Evolutionary conservation across 345 rosid species (phyloP).

Genomic region (Hibiscus trionum): DNA sequence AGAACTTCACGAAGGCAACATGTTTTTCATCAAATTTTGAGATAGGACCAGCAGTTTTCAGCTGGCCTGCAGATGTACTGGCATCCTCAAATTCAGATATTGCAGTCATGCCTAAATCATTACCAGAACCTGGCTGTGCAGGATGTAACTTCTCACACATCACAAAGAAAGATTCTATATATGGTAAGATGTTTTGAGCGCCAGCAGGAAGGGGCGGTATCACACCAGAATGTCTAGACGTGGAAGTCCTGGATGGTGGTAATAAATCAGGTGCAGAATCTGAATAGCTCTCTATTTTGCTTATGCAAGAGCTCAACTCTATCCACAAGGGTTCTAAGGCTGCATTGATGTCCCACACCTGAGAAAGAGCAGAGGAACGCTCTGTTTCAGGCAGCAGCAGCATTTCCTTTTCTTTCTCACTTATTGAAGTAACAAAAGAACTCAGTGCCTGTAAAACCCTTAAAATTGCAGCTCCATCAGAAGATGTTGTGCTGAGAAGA

Average conservation of each 20-base stretch:
- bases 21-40: slow-evolving; percentile 72
- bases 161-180: slow-evolving; percentile 89
- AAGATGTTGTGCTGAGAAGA: slow-evolving; percentile 60
- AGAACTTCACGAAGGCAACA: slow-evolving; percentile 70
- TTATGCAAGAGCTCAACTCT: slow-evolving; percentile 80
- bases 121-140: slow-evolving; percentile 57
- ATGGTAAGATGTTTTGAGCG: slow-evolving; percentile 90
- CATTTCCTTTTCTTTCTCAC: slow-evolving; percentile 50
- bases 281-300: slow-evolving; percentile 81
- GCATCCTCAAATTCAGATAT: slow-evolving; percentile 66
- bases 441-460: slow-evolving; percentile 88
- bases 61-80: slow-evolving; percentile 41
- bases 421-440: slow-evolving; percentile 55
- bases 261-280: slow-evolving; percentile 49
- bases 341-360: slow-evolving; percentile 52
- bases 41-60: slow-evolving; percentile 38
- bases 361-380: slow-evolving; percentile 53
- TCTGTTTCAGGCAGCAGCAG: slow-evolving; percentile 48
- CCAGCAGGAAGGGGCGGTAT: slow-evolving; percentile 91
- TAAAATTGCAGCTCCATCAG: slow-evolving; percentile 88
- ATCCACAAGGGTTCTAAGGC: slow-evolving; percentile 90
- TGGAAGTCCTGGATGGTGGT: slow-evolving; percentile 35
- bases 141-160: slow-evolving; percentile 83
- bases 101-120: slow-evolving; percentile 41
- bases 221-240: slow-evolving; percentile 46